Conservation (phyloP, 2,329 filamentous ascomycete genomes). For the Talaromyces marneffei region DNA sequence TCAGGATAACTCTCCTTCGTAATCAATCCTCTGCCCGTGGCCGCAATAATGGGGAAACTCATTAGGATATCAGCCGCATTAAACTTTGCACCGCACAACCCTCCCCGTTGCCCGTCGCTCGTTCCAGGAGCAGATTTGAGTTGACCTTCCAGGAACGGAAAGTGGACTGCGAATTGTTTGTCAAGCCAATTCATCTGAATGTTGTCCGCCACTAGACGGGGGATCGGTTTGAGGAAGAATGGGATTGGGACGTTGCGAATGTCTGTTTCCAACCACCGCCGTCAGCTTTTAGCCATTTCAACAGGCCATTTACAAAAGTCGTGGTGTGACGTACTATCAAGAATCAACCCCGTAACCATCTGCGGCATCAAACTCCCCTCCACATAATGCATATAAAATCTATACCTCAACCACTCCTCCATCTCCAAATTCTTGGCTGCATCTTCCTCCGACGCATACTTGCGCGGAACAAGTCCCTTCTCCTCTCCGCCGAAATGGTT, state of each 20-base stretch:
- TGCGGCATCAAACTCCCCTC: constrained; percentile 78
- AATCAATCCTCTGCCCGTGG: constrained; percentile 27
- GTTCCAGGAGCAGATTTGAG: constrained; percentile 36
- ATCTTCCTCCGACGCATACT: constrained; percentile 48
- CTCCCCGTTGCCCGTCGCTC: constrained; percentile 16
- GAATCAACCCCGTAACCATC: constrained; percentile 59
- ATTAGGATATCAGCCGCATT: constrained; percentile 45
- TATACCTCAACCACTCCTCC: constrained; percentile 55
- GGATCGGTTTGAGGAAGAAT: constrained; percentile 58
- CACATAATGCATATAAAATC: constrained; percentile 73
- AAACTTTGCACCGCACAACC: constrained; percentile 40
- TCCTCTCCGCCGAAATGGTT: constrained; percentile 54
- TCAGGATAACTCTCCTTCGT: constrained; percentile 34
- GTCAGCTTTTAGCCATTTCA: neutral
- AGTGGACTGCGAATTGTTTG: constrained; percentile 38
- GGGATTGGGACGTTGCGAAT: constrained; percentile 53
- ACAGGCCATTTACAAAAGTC: neutral
- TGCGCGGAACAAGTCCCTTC: constrained; percentile 45
- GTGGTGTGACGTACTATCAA: constrained; percentile 43
- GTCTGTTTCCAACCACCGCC: constrained; percentile 19
- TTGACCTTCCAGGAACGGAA: constrained; percentile 42
- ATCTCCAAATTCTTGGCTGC: constrained; percentile 48
- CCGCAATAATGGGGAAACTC: constrained; percentile 42
- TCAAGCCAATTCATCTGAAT: constrained; percentile 37
- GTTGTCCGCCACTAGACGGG: constrained; percentile 47